These are phyloP conservation scores for Dentipellis fragilis DNA, from an alignment of 768 basidiomycete species.

Conservation along the genomic window DNA sequence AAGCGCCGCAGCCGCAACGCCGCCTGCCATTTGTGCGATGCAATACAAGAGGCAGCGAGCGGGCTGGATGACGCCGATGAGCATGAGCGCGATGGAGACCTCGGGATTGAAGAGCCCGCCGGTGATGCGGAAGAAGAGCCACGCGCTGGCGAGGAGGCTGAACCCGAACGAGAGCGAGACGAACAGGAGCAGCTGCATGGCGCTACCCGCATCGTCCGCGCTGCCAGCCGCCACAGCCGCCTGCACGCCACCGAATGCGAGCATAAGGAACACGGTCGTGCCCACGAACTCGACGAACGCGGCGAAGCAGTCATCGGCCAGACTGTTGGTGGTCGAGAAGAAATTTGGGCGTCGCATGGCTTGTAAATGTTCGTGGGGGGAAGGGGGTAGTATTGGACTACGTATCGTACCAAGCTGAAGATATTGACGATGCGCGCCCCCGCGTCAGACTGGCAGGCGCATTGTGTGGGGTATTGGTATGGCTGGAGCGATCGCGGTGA, in stretches of 20 bases:
- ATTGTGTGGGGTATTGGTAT: not conserved
- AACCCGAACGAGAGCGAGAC: constrained; percentile 53
- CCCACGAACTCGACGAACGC: constrained; percentile 51
- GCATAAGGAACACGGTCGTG: constrained; percentile 52
- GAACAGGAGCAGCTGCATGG: constrained; percentile 38
- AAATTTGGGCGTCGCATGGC: not conserved
- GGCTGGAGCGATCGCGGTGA: not conserved
- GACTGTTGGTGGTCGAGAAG: constrained; percentile 14
- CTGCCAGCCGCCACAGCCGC: constrained; percentile 31
- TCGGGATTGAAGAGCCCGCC: constrained; percentile 62
- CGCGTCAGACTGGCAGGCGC: not conserved
- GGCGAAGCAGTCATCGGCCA: constrained; percentile 32
- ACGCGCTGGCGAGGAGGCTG: constrained; percentile 50
- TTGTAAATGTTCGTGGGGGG: not conserved
- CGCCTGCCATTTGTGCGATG: constrained; percentile 52
- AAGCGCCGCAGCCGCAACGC: constrained; percentile 48
- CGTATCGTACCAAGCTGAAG: not conserved
- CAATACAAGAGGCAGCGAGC: constrained; percentile 49
- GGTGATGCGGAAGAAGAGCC: constrained; percentile 57
- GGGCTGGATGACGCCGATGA: constrained; percentile 44
- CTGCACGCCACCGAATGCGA: constrained; percentile 58
- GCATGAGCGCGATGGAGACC: constrained; percentile 47
- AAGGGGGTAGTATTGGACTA: not conserved
- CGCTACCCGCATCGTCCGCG: constrained; percentile 1
- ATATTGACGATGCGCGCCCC: not conserved